Percentiles rank a stretch among this genome's conserved stretches.
Conservation (phyloP, 2,329 filamentous ascomycete species). For the Ophiostoma piceae region DNA sequence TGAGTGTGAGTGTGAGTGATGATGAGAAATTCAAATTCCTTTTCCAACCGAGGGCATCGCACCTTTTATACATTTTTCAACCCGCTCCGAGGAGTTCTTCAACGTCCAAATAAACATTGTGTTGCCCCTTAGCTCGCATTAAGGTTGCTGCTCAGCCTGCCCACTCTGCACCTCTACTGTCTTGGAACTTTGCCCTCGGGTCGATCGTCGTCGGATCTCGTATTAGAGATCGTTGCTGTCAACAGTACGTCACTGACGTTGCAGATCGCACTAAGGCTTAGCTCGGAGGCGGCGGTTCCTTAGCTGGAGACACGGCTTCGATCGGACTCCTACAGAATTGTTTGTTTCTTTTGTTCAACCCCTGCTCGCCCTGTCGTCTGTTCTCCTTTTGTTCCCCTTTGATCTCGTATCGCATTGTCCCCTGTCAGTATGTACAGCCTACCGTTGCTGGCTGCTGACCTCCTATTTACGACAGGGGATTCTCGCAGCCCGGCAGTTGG, state of each 20-base stretch:
- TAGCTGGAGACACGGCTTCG: not conserved
- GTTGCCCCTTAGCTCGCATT: not conserved
- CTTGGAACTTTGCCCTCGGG: not conserved
- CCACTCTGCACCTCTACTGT: not conserved
- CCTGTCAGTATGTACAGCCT: not conserved
- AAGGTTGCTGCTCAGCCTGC: not conserved
- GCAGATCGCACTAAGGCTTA: conserved; percentile 2
- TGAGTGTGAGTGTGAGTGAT: no score
- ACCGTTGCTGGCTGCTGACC: not conserved
- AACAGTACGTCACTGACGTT: not conserved
- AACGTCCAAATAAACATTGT: not conserved
- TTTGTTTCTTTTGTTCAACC: not conserved
- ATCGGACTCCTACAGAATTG: not conserved
- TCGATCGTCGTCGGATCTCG: conserved; percentile 7
- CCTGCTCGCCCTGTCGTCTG: no score
- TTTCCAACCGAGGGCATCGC: not conserved
- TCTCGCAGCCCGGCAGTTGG: not conserved
- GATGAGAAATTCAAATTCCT: not conserved
- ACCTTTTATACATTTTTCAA: not conserved
- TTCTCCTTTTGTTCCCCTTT: not conserved
- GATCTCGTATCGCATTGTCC: not conserved
- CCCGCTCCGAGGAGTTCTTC: not conserved
- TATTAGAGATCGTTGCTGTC: not conserved
- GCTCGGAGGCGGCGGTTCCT: not conserved
- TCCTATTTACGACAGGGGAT: not conserved